Evolutionary conservation across 1,139 yeast genomes (phyloP).

Genomic region (Lodderomyces jiufengensis): DNA sequence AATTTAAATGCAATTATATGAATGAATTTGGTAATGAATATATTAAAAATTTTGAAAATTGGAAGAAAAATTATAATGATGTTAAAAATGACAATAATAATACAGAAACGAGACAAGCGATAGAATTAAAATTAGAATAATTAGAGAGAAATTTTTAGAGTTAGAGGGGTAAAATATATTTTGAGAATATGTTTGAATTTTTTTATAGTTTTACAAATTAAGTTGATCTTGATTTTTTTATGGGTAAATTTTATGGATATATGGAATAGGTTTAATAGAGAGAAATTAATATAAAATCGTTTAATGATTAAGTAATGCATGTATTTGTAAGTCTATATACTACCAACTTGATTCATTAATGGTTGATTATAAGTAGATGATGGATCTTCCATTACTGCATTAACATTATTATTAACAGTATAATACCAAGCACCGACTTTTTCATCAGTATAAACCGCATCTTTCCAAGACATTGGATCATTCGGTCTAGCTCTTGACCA

Average conservation of each 20-base stretch:
- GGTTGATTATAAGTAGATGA: too few relatives aligned
- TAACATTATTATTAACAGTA: conserved; percentile 62
- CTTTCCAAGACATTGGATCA: conserved; percentile 80
- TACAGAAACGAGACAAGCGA: too few relatives aligned
- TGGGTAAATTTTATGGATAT: neutral
- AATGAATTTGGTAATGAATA: neutral
- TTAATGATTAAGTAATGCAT: too few relatives aligned
- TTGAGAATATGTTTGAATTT: too few relatives aligned
- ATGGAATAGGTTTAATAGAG: neutral
- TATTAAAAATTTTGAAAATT: conserved; percentile 5
- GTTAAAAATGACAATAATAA: conserved; percentile 33
- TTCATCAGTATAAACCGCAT: conserved; percentile 67
- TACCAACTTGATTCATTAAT: too few relatives aligned
- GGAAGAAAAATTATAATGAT: conserved; percentile 15
- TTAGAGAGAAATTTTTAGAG: too few relatives aligned
- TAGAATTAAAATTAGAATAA: too few relatives aligned
- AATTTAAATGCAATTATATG: neutral
- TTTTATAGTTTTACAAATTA: too few relatives aligned
- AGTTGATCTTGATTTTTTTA: neutral
- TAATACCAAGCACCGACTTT: conserved; percentile 73
- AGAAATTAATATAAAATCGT: too few relatives aligned
- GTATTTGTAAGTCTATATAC: too few relatives aligned
- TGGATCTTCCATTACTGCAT: conserved; percentile 48
- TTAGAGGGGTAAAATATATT: too few relatives aligned
- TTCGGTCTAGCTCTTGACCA: conserved; percentile 94